Conservation (phyloP, 2,329 filamentous ascomycete genomes). For the Rachicladosporium sp. region DNA sequence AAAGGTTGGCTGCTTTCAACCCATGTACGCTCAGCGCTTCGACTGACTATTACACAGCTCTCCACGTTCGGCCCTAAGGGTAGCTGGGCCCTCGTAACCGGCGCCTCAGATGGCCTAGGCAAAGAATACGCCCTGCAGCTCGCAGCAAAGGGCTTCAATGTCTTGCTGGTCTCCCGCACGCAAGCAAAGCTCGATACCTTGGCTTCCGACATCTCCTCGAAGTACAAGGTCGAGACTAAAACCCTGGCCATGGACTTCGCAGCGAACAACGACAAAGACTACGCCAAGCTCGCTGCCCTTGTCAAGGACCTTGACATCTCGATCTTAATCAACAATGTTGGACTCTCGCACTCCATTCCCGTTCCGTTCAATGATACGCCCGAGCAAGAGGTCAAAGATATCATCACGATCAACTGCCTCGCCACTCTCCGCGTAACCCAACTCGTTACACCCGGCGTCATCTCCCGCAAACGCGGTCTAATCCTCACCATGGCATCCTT, state of each 20-base stretch:
- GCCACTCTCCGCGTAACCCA: constrained; percentile 83
- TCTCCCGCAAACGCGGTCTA: constrained; percentile 69
- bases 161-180: constrained; percentile 92
- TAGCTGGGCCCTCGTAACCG: constrained; percentile 88
- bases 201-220: constrained; percentile 59
- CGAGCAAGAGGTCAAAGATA: constrained; percentile 69
- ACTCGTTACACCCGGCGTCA: constrained; percentile 72
- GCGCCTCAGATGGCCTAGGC: constrained; percentile 89
- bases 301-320: constrained; percentile 58
- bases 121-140: constrained; percentile 92
- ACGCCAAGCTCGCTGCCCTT: constrained; percentile 56
- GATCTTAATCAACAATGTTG: constrained; percentile 93
- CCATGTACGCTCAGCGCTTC: background rate
- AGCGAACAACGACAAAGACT: constrained; percentile 66
- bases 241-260: constrained; percentile 86
- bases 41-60: constrained; percentile 43
- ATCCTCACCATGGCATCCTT: constrained; percentile 97
- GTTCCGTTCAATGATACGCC: constrained; percentile 75
- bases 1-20: constrained; percentile 3
- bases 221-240: constrained; percentile 62
- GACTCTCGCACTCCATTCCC: constrained; percentile 84
- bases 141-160: constrained; percentile 82
- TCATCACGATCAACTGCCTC: constrained; percentile 89
- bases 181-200: constrained; percentile 75
- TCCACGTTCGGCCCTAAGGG: constrained; percentile 82